phyloP scores from a whole-genome alignment of 768 basidiomycete species.

The Leccinellum rugosiceps region DNA sequence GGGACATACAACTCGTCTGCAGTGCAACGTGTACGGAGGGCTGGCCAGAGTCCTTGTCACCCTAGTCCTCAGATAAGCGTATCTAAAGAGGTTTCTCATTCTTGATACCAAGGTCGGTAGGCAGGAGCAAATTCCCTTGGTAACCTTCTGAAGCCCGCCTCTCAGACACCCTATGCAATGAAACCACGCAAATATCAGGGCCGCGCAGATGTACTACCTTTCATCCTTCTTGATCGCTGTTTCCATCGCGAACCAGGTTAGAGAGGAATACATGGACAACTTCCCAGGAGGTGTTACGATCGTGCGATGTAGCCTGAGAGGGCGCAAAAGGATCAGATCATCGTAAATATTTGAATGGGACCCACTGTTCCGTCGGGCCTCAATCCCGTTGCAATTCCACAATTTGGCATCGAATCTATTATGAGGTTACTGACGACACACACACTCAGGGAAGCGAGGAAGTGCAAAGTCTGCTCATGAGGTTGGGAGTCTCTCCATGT shows the following conservation, averaged over 20 bases:
- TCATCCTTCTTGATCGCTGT: constrained; percentile 53
- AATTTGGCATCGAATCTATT: background rate
- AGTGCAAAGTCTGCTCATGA: background rate
- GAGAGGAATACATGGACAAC: constrained; percentile 2
- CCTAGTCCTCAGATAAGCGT: constrained; percentile 5
- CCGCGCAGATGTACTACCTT: constrained; percentile 78
- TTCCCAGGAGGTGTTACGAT: background rate
- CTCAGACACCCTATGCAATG: background rate
- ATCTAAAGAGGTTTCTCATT: background rate
- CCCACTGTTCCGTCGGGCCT: background rate
- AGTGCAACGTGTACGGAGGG: background rate
- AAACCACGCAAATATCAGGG: constrained; percentile 48
- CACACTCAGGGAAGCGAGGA: background rate
- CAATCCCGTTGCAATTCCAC: constrained; percentile 1
- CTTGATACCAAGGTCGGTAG: background rate
- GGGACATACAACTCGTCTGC: constrained; percentile 47
- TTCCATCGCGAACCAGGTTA: background rate
- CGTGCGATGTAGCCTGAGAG: background rate
- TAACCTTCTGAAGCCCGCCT: background rate
- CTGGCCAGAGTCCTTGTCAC: background rate
- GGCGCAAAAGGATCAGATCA: constrained; percentile 1
- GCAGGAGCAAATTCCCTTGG: constrained; percentile 5
- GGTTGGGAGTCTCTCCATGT: background rate
- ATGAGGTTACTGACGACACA: background rate
- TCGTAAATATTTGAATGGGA: background rate